Evolutionary conservation across 1,284 basidiomycete species (phyloP), one percentile per base, ranked within the genome.

Genomic region (Cutaneotrichosporon mucoides): DNA sequence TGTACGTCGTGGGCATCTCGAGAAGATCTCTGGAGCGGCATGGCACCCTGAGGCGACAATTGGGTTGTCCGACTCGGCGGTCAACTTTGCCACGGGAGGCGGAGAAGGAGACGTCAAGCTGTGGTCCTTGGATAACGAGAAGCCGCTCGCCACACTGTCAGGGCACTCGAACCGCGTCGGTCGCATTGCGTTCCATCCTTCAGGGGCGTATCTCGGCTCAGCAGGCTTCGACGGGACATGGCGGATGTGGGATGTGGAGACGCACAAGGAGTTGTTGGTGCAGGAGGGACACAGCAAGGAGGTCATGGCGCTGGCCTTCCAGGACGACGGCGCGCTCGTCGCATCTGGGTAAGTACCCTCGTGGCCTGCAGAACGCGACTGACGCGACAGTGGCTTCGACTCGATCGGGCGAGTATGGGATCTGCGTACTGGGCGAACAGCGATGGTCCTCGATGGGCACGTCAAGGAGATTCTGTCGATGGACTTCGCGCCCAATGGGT

Each of bases 171-270:
- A 88, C 58, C 87, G 96, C 15, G 88, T 99, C 3, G 94, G 91
- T 68, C 85, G 95, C 11, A 88, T 97, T 9, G 92, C 88, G 0
- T 99, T 99, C 77, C 96, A 99, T 77, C 94, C 96, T 0, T 92
- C 90, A 0, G 96, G 96, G 1, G 79, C 86, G 49, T 97, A 95
- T 72, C 84, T 97, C 11, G 95, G 89, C 1, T 94, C 92, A 62
- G 94, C 95, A 0, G 92, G 92, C 60, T 99, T 95, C 69, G 96
- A 99, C 76, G 96, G 92, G 4, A 92, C 95, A n/a, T 99, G 96
- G 95, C 82, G 96, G 43, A 77, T 99, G 50, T 99, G 96, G 96
- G 94, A 99, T 75, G 87, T 92, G 2, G 82, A 83, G 48, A 89
- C 86, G 1, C 81, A 86, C 2, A 85, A 86, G 70, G 93, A 97